A percentile compares a stretch with the other conserved stretches of the same genome.
Conservation (phyloP, 768 basidiomycete genomes). For the Mycena pura region DNA sequence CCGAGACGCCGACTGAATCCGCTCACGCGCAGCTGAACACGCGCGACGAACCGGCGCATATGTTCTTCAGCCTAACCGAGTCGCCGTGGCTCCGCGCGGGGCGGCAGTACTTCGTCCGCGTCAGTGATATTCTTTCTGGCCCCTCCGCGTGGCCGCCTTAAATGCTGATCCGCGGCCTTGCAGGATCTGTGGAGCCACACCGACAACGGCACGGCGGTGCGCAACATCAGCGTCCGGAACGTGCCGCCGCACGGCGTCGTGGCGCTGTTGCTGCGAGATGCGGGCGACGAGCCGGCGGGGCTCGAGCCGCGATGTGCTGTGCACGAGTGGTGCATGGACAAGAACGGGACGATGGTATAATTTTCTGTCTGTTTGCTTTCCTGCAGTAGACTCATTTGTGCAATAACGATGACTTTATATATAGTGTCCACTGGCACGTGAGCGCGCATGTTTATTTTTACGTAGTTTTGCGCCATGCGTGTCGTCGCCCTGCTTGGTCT, state of each 20-base stretch:
- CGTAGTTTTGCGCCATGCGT: too few relatives aligned
- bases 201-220: conserved; percentile 68
- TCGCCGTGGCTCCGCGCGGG: conserved; percentile 77
- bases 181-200: conserved; percentile 80
- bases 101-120: conserved; percentile 67
- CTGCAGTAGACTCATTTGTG: too few relatives aligned
- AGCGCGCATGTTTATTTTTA: too few relatives aligned
- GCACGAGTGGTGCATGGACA: conserved; percentile 61
- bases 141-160: neutral
- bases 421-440: too few relatives aligned
- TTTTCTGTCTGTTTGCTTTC: too few relatives aligned
- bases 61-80: conserved; percentile 71
- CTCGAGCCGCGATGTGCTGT: conserved; percentile 64
- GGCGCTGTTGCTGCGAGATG: conserved; percentile 67
- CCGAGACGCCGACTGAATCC: too few relatives aligned
- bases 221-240: conserved; percentile 57
- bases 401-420: too few relatives aligned
- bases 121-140: conserved; percentile 36
- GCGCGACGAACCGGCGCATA: conserved; percentile 57
- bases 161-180: too few relatives aligned
- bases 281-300: conserved; percentile 69
- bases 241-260: conserved; percentile 76
- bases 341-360: conserved; percentile 57
- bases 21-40: conserved; percentile 74
- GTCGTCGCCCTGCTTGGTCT: too few relatives aligned